Percentiles rank a stretch among this genome's conserved stretches.
Evolutionary conservation across 441 rosid genomes (phyloP).

Genomic region (Erodium moschatum): DNA sequence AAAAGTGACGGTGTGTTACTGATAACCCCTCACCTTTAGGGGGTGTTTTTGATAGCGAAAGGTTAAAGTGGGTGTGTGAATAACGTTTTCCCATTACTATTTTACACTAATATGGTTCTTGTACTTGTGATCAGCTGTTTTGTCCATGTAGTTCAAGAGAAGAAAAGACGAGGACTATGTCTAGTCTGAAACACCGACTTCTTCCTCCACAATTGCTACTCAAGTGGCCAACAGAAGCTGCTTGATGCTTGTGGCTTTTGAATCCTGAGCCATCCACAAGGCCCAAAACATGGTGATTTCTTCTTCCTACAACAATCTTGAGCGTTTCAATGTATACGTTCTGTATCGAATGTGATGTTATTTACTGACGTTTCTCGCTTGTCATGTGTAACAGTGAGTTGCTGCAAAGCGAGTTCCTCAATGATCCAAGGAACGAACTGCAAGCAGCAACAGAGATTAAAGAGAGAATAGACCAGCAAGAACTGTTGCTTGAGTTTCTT

Average conservation of each 20-base stretch:
- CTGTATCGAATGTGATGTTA: not conserved
- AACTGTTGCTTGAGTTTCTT: conserved; percentile 77
- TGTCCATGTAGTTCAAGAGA: conserved; percentile 77
- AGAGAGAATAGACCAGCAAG: conserved; percentile 74
- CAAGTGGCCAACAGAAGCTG: conserved; percentile 84
- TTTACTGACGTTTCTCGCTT: not conserved
- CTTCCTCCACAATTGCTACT: conserved; percentile 87
- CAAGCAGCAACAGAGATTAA: conserved; percentile 66
- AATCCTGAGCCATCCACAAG: conserved; percentile 82
- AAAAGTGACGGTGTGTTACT: too few species aligned
- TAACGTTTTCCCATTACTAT: too few species aligned
- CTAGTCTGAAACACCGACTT: conserved; percentile 87
- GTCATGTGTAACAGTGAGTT: conserved; percentile 46
- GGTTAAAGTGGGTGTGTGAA: too few species aligned
- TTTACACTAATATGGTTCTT: conserved; percentile 31
- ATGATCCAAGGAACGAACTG: conserved; percentile 64
- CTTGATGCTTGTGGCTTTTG: conserved; percentile 87
- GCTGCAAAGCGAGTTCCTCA: conserved; percentile 73
- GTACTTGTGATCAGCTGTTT: conserved; percentile 54
- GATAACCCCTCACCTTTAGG: too few species aligned
- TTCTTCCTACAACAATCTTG: not conserved
- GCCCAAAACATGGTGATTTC: conserved; percentile 59
- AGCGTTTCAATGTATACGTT: not conserved
- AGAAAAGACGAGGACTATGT: conserved; percentile 81
- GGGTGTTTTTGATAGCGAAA: too few species aligned